Conservation (phyloP, 106 monocot species). For the Iris macrosiphon region DNA sequence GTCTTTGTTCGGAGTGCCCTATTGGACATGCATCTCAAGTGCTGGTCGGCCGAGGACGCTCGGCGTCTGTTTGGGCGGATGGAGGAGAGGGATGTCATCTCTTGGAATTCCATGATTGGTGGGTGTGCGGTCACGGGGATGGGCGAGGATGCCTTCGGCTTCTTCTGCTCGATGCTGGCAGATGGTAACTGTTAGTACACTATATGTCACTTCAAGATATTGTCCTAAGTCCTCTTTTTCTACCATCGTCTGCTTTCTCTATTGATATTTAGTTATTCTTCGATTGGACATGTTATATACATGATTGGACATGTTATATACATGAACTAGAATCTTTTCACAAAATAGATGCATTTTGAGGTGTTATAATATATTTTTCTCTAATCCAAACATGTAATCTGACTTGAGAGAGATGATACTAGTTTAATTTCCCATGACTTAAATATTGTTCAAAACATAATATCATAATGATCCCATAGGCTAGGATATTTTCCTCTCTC, state of each 20-base stretch:
- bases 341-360: neutral
- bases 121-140: slow-evolving; percentile 43
- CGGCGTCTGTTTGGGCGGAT: slow-evolving; percentile 35
- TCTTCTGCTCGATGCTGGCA: slow-evolving; percentile 49
- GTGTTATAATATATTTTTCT: neutral
- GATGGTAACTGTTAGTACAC: slow-evolving; percentile 63
- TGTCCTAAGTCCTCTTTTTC: no score
- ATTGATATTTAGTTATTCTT: neutral
- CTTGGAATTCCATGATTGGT: slow-evolving; percentile 81
- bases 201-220: neutral
- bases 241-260: neutral
- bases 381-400: neutral
- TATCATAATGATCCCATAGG: no score
- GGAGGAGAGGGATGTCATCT: slow-evolving; percentile 46
- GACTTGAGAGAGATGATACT: neutral
- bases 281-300: neutral
- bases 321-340: no score
- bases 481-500: no score
- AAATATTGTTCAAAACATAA: no score
- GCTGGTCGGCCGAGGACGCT: slow-evolving; percentile 47
- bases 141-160: slow-evolving; percentile 26
- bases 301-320: no score
- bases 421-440: neutral
- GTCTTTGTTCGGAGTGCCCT: slow-evolving; percentile 57
- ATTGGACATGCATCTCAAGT: slow-evolving; percentile 61